These are phyloP conservation scores for Diaporthe capsici DNA, from an alignment of 2,329 filamentous ascomycete species.

Conservation along the genomic window DNA sequence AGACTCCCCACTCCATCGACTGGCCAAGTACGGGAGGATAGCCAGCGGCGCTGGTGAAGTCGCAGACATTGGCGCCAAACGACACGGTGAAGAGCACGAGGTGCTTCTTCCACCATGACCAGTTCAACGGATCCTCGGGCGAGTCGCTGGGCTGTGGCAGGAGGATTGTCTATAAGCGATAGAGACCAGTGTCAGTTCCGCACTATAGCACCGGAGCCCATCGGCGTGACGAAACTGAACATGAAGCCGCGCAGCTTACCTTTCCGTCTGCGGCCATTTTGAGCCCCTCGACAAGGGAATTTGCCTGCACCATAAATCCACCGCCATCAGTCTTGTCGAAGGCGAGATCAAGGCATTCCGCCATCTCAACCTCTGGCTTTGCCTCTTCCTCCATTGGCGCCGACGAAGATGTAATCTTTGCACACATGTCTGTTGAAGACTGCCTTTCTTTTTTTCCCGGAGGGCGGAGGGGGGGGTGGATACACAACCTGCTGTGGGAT, in stretches of 20 bases:
- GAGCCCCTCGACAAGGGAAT: background rate
- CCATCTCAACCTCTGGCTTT: conserved; percentile 3
- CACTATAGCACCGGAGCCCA: background rate
- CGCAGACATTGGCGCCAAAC: conserved; percentile 39
- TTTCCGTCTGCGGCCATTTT: background rate
- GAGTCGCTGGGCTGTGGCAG: conserved; percentile 39
- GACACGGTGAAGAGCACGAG: conserved; percentile 38
- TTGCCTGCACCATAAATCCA: background rate
- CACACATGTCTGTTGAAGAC: background rate
- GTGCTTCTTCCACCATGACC: conserved; percentile 44
- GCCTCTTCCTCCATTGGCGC: background rate
- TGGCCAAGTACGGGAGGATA: background rate
- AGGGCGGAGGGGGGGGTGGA: too few relatives aligned
- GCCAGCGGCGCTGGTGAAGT: conserved; percentile 37
- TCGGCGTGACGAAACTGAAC: background rate
- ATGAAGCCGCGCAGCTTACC: background rate
- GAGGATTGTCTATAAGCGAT: background rate
- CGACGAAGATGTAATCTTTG: background rate
- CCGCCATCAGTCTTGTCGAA: background rate
- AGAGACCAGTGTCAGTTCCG: background rate
- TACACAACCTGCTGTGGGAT: too few relatives aligned
- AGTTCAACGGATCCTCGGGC: conserved; percentile 43
- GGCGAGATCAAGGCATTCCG: background rate
- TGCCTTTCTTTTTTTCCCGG: background rate
- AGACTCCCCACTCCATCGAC: background rate